These are phyloP conservation scores for Nicotiana attenuata DNA, from an alignment of 257 asterid genomes.

Conservation along the genomic window DNA sequence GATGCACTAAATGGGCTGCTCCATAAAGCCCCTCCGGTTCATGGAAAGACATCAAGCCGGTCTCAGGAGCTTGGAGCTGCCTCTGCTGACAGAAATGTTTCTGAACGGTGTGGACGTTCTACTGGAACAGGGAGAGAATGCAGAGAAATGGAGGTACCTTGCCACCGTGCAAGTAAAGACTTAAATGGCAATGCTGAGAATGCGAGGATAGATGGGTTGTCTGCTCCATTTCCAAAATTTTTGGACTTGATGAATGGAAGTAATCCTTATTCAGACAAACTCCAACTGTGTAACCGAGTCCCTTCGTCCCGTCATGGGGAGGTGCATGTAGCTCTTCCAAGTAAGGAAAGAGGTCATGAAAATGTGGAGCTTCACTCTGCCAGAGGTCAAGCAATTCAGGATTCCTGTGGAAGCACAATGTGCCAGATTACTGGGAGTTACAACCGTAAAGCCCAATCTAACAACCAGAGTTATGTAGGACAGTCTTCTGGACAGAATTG, in stretches of 20 bases:
- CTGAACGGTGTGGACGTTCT: neutral
- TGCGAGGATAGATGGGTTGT: neutral
- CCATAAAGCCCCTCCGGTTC: conserved; percentile 33
- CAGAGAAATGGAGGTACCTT: conserved; percentile 11
- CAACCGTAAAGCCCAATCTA: conserved; percentile 22
- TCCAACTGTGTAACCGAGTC: conserved; percentile 6
- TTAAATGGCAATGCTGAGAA: conserved; percentile 8
- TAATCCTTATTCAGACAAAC: conserved; percentile 14
- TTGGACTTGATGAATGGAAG: conserved; percentile 16
- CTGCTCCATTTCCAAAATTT: neutral
- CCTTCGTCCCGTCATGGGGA: conserved; percentile 5
- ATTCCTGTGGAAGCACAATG: conserved; percentile 4
- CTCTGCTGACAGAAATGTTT: conserved; percentile 18
- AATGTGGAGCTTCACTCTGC: conserved; percentile 4
- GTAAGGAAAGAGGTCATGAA: conserved; percentile 1
- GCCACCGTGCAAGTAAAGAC: neutral
- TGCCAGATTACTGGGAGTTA: conserved; percentile 14
- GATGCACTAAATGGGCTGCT: conserved; percentile 51
- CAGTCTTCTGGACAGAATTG: conserved; percentile 40
- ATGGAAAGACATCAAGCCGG: conserved; percentile 20
- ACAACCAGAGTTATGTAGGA: conserved; percentile 21
- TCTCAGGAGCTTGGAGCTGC: conserved; percentile 24
- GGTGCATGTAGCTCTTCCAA: conserved; percentile 9
- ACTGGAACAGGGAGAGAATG: conserved; percentile 3
- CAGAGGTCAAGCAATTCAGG: conserved; percentile 1